Base-by-base conservation (phyloP, 2,329 filamentous ascomycete species). In the Pseudocercospora pini-densiflorae region DNA sequence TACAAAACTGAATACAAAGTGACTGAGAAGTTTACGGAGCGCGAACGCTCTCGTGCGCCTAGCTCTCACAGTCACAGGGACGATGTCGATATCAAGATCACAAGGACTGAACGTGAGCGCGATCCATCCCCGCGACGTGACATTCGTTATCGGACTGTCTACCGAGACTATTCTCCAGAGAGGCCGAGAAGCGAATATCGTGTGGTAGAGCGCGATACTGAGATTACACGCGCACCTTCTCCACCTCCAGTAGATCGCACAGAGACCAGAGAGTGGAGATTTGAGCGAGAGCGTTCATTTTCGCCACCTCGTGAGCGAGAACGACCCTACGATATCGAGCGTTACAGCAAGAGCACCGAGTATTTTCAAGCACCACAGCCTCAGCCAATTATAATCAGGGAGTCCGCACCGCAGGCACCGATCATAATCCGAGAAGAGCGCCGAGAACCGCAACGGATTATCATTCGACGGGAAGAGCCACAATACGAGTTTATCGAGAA, bases 401-500 rank as follows among this genome's bases (percentile, higher is more conserved):
- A 82, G 72, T 81, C 85, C 68, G 81, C 81, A 63, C 70, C 71
- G n/a, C 53, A 58, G 43, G 63, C 67, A 36, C 81, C 80, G 33
- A 85, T 88, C 78, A 86, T 88, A 68, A 82, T 87, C 73, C 81
- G 83, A 69, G 82, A 87, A 77, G 82, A 81, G 45, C 83, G 84
- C 68, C 80, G 81, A 19, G 70, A 72, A 33, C 72, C 70, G 9
- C 71, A 70, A 57, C 69, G 85, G 71, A 82, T 83, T 68, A 84
- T 88, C 79, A 87, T 88, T 69, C 81, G 86, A 70, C 81, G 83
- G 66, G 82, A 87, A 77, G 81, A 81, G 71, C 84, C 85, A 27
- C 83, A 86, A 47, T 89, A 87, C 69, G 86, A 89, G 65, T 79
- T 89, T 62, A 81, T 89, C 66, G 86, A 87, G 71, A 86, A 86